phyloP scores from a whole-genome alignment of 768 basidiomycete genomes.

The Lactarius quietus region DNA sequence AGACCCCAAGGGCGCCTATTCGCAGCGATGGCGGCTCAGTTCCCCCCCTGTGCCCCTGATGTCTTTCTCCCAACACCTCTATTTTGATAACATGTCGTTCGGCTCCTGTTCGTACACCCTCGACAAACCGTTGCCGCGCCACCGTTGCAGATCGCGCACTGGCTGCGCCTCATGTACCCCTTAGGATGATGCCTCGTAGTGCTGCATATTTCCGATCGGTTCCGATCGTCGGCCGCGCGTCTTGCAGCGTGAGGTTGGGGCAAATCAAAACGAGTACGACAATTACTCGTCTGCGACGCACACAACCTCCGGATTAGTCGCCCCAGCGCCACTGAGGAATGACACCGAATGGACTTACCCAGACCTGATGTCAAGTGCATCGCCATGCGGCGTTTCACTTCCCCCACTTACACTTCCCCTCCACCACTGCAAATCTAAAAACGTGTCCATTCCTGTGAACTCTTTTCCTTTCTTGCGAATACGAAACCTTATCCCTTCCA shows the following conservation, averaged over 20 bases:
- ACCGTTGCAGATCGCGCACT: neutral
- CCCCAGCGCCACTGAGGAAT: conserved; percentile 4
- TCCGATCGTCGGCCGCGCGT: conserved; percentile 20
- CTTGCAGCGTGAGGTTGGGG: neutral
- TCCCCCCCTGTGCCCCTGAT: conserved; percentile 7
- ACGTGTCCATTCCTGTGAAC: neutral
- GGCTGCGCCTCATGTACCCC: neutral
- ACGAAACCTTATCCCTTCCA: neutral
- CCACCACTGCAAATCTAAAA: neutral
- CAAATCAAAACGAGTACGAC: conserved; percentile 14
- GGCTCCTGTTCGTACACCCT: neutral
- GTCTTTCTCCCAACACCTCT: neutral
- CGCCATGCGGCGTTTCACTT: neutral
- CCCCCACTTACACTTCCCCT: neutral
- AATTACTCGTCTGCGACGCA: conserved; percentile 14
- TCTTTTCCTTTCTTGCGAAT: neutral
- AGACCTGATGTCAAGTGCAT: conserved; percentile 3
- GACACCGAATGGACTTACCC: conserved; percentile 14
- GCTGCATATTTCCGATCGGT: conserved; percentile 8
- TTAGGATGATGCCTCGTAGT: neutral
- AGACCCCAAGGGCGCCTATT: conserved; percentile 19
- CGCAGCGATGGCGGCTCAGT: conserved; percentile 7
- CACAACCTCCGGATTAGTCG: conserved; percentile 4
- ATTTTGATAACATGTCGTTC: neutral
- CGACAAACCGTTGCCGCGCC: neutral